Percentiles rank a stretch among this genome's conserved stretches.
These are phyloP conservation scores for Fusarium penzigii DNA, from an alignment of 2,329 filamentous ascomycete species.

Conservation along the genomic window DNA sequence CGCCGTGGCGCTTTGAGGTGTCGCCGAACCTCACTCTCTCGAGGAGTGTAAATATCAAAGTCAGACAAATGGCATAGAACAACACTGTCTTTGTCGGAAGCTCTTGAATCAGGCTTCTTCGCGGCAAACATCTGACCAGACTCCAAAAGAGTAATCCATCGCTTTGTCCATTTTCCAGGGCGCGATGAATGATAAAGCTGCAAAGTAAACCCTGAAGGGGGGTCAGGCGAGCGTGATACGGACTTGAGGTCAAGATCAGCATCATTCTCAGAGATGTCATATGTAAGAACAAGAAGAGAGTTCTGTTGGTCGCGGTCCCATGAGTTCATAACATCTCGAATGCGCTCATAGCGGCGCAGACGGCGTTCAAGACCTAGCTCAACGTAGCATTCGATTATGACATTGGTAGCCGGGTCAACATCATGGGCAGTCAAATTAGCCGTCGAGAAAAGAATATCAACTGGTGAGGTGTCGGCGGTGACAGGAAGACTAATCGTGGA, in stretches of 20 bases:
- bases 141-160: conserved; percentile 70
- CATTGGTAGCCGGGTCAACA: conserved; percentile 64
- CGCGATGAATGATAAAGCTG: conserved; percentile 79
- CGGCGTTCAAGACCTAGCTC: conserved; percentile 79
- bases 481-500: conserved; percentile 71
- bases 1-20: conserved; percentile 82
- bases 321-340: conserved; percentile 87
- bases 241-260: conserved; percentile 64
- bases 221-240: conserved; percentile 58
- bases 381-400: conserved; percentile 77
- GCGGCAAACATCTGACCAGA: conserved; percentile 73
- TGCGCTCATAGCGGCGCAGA: conserved; percentile 79
- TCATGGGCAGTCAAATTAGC: conserved; percentile 62
- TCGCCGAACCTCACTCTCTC: conserved; percentile 65
- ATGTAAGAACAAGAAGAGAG: conserved; percentile 65
- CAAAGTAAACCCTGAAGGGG: conserved; percentile 67
- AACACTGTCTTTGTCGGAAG: conserved; percentile 64
- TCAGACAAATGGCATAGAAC: conserved; percentile 85
- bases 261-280: conserved; percentile 55
- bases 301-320: conserved; percentile 86
- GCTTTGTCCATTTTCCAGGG: conserved; percentile 86
- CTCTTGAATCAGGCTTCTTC: conserved; percentile 66
- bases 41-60: conserved; percentile 87
- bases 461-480: conserved; percentile 70
- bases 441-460: conserved; percentile 71